Evolutionary conservation across 257 asterid genomes (phyloP).

Genomic region (Solanum infundibuliforme): DNA sequence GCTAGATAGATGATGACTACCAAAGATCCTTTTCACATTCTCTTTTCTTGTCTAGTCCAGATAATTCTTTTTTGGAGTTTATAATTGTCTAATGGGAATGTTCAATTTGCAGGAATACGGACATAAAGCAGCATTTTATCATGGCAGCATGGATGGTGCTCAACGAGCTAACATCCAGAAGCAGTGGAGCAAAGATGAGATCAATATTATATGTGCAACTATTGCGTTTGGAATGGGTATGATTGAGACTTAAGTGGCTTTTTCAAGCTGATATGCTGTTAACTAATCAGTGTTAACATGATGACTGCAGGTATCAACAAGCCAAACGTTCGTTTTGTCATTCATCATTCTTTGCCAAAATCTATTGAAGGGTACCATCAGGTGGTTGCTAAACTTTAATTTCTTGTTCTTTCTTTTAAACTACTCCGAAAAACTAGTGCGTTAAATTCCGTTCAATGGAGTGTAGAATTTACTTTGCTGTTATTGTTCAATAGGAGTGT

Average conservation of each 20-base stretch:
- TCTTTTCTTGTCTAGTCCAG: not conserved
- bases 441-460: not conserved
- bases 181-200: conserved; percentile 98
- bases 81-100: not conserved
- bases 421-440: not conserved
- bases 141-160: conserved; percentile 80
- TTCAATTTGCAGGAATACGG: conserved; percentile 57
- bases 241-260: not conserved
- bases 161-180: conserved; percentile 71
- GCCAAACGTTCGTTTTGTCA: conserved; percentile 98
- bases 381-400: conserved; percentile 28
- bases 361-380: conserved; percentile 99
- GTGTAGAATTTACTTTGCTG: not conserved
- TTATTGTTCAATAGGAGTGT: conserved; percentile 60
- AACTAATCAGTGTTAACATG: not conserved
- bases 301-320: conserved; percentile 78
- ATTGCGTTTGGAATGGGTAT: conserved; percentile 98
- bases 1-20: not conserved
- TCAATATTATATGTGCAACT: conserved; percentile 94
- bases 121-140: conserved; percentile 86
- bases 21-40: not conserved
- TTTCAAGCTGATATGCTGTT: not conserved
- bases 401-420: conserved; percentile 4
- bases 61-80: not conserved
- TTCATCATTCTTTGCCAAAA: conserved; percentile 98